Evolutionary conservation across 2,329 filamentous ascomycete genomes (phyloP).

Genomic region (Phyllosticta citriasiana): DNA sequence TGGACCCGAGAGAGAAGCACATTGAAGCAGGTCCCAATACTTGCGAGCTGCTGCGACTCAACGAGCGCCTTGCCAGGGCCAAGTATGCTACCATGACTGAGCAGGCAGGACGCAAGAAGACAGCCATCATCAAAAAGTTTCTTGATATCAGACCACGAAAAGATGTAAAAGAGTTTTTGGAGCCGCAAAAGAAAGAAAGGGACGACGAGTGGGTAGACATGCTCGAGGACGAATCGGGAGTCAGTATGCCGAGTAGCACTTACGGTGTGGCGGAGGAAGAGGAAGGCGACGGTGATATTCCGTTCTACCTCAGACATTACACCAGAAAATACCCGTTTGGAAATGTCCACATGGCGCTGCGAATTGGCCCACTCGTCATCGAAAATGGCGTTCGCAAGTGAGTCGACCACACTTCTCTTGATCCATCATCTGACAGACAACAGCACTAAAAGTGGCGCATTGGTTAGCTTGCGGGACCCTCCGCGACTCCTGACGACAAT

Average conservation of each 20-base stretch:
- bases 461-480: not conserved
- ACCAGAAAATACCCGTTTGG: conserved; percentile 28
- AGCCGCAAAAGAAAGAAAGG: not conserved
- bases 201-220: not conserved
- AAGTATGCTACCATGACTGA: not conserved
- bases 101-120: not conserved
- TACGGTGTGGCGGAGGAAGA: conserved; percentile 1
- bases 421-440: not conserved
- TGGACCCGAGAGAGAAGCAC: not conserved
- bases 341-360: conserved; percentile 33
- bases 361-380: conserved; percentile 31
- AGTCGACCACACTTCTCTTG: conserved; percentile 12
- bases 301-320: conserved; percentile 21
- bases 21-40: not conserved
- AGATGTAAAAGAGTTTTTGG: not conserved
- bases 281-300: conserved; percentile 18
- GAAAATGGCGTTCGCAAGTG: conserved; percentile 32
- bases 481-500: not conserved
- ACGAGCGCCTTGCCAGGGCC: not conserved
- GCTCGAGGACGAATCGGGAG: not conserved
- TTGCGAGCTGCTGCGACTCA: not conserved
- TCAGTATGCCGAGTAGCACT: conserved; percentile 14
- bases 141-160: not conserved
- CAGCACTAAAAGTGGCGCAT: not conserved
- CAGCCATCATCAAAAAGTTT: not conserved